Percentiles rank a stretch among this genome's conserved stretches.
Evolutionary conservation across 345 rosid species (phyloP).

Genomic region (Eucalyptus marginata): DNA sequence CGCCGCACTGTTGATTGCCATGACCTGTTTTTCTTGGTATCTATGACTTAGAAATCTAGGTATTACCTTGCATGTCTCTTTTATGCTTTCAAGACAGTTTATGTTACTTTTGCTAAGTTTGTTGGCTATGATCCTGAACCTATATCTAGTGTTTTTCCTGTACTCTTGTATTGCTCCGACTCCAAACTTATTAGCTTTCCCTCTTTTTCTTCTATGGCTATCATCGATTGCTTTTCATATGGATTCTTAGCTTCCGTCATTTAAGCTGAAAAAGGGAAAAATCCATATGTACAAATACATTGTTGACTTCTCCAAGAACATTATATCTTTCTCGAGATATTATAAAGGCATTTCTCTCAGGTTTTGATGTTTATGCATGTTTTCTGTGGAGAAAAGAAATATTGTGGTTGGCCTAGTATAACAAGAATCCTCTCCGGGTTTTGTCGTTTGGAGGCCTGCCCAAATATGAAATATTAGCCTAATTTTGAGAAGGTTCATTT

Average conservation of each 20-base stretch:
- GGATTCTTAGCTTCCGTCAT: background rate
- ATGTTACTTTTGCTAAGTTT: conserved; percentile 17
- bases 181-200: background rate
- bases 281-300: background rate
- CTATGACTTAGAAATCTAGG: conserved; percentile 19
- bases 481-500: background rate
- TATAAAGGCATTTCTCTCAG: background rate
- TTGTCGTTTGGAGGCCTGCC: background rate
- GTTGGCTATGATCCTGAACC: background rate
- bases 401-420: background rate
- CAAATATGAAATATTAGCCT: background rate
- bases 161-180: background rate
- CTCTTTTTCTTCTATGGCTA: background rate
- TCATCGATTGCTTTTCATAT: background rate
- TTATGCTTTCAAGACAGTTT: conserved; percentile 25
- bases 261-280: background rate
- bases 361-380: background rate
- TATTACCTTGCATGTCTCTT: conserved; percentile 16
- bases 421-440: background rate
- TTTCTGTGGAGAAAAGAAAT: background rate
- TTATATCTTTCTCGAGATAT: background rate
- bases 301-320: background rate
- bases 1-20: conserved; percentile 2
- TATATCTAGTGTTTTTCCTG: background rate
- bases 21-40: conserved; percentile 1